These are phyloP conservation scores for Phallus indusiatus DNA, from an alignment of 768 basidiomycete genomes.

Conservation along the genomic window DNA sequence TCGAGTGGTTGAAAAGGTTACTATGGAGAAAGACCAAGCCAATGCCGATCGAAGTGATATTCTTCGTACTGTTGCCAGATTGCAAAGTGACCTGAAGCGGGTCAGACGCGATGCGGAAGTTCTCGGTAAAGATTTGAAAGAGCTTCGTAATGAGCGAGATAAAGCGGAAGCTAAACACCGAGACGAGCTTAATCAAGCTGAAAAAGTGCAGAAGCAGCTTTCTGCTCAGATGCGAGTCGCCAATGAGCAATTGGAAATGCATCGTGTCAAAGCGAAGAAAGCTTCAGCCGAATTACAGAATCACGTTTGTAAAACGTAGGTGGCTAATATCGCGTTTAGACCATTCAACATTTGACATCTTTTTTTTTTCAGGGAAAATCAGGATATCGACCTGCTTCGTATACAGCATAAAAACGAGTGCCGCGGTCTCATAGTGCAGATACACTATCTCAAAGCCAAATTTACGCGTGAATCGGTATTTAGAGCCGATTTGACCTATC, in stretches of 20 bases:
- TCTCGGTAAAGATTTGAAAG: slow-evolving; percentile 69
- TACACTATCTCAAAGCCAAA: slow-evolving; percentile 86
- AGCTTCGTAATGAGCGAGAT: slow-evolving; percentile 58
- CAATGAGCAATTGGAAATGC: slow-evolving; percentile 53
- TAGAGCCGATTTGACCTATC: slow-evolving; percentile 67
- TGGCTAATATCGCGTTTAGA: not conserved
- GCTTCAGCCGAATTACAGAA: slow-evolving; percentile 38
- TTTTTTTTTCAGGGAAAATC: slow-evolving; percentile 34
- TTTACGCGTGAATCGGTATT: slow-evolving; percentile 78
- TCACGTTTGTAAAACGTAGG: slow-evolving; percentile 56
- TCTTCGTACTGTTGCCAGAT: slow-evolving; percentile 48
- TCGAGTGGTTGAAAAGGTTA: slow-evolving; percentile 50
- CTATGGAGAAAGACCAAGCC: slow-evolving; percentile 55
- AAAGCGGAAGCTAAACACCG: slow-evolving; percentile 41
- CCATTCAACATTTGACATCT: not conserved
- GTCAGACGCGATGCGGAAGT: slow-evolving; percentile 69
- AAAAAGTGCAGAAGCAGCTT: slow-evolving; percentile 57
- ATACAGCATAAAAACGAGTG: slow-evolving; percentile 75
- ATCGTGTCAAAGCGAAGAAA: slow-evolving; percentile 39
- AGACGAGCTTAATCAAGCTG: slow-evolving; percentile 24
- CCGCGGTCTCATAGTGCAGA: slow-evolving; percentile 85
- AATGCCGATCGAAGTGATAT: slow-evolving; percentile 57
- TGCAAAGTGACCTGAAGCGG: slow-evolving; percentile 67
- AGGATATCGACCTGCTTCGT: slow-evolving; percentile 44
- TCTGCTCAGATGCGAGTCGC: slow-evolving; percentile 57